Percentiles rank a stretch among this genome's conserved stretches.
These are phyloP conservation scores for Collybia nuda DNA, from an alignment of 768 basidiomycete genomes.

Conservation along the genomic window DNA sequence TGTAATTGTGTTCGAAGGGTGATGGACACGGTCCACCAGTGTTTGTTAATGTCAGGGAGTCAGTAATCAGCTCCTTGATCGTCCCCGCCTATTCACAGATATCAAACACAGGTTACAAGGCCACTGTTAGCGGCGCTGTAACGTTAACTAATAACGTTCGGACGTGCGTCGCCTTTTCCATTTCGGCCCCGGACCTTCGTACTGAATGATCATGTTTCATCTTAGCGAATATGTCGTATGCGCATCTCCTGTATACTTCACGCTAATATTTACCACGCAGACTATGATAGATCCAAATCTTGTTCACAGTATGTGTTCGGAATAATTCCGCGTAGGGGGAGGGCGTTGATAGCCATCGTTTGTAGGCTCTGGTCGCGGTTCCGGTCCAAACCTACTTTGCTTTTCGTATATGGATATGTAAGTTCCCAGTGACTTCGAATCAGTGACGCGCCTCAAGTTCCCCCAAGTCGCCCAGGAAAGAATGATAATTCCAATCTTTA, in stretches of 20 bases:
- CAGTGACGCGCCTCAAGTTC: too few relatives aligned
- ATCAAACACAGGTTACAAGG: background rate
- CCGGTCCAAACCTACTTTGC: background rate
- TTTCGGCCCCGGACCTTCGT: background rate
- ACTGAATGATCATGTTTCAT: too few relatives aligned
- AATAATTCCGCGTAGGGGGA: background rate
- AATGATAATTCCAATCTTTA: too few relatives aligned
- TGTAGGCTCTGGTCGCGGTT: background rate
- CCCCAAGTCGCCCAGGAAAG: too few relatives aligned
- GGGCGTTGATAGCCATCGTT: background rate
- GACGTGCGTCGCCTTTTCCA: background rate
- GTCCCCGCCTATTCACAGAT: background rate
- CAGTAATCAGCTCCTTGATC: background rate
- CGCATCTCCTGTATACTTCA: too few relatives aligned
- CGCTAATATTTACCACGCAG: too few relatives aligned
- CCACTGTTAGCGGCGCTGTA: background rate
- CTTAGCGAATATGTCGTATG: too few relatives aligned
- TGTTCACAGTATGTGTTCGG: too few relatives aligned
- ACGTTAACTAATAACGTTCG: background rate
- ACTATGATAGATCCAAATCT: too few relatives aligned
- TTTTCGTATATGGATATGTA: background rate
- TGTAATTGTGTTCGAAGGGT: background rate
- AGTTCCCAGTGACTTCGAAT: too few relatives aligned
- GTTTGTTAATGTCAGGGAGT: background rate
- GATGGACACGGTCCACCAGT: constrained; percentile 1